Conservation (phyloP, 176 grass and related monocot species). For the Bromus sterilis region DNA sequence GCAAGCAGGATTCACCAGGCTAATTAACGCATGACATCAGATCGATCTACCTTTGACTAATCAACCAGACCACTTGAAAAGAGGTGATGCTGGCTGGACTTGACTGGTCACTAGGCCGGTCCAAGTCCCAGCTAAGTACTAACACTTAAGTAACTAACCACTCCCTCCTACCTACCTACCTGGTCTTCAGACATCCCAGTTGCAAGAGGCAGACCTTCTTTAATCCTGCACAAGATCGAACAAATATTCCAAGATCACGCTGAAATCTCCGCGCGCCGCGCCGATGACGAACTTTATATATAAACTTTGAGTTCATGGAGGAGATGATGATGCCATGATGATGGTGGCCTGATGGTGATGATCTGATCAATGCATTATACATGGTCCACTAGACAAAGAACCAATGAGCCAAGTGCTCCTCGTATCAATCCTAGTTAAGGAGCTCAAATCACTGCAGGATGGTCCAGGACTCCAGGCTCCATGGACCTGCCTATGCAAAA, state of each 20-base stretch:
- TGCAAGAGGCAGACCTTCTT: conserved; percentile 3
- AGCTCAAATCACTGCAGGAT: neutral
- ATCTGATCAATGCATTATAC: conserved; percentile 3
- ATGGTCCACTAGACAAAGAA: conserved; percentile 18
- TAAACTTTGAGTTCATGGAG: conserved; percentile 6
- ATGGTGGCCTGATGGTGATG: neutral
- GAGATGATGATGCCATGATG: neutral
- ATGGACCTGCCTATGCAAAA: conserved; percentile 15
- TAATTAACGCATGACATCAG: neutral
- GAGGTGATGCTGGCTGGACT: neutral
- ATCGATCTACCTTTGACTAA: neutral
- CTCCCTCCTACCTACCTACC: neutral
- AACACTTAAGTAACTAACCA: neutral
- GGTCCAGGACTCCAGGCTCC: neutral
- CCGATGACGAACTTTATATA: neutral
- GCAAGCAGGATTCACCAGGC: neutral
- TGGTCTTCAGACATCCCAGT: conserved; percentile 6
- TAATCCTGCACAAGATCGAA: conserved; percentile 20
- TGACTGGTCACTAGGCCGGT: neutral
- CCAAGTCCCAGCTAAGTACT: neutral
- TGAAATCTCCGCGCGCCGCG: conserved; percentile 2
- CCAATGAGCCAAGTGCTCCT: neutral
- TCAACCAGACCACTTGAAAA: neutral
- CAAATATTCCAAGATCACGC: conserved; percentile 22
- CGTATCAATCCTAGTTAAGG: conserved; percentile 11